Percentiles rank a stretch among this genome's conserved stretches.
phyloP scores from a whole-genome alignment of 306 rosid genomes.

The Pachyrhizus erosus region DNA sequence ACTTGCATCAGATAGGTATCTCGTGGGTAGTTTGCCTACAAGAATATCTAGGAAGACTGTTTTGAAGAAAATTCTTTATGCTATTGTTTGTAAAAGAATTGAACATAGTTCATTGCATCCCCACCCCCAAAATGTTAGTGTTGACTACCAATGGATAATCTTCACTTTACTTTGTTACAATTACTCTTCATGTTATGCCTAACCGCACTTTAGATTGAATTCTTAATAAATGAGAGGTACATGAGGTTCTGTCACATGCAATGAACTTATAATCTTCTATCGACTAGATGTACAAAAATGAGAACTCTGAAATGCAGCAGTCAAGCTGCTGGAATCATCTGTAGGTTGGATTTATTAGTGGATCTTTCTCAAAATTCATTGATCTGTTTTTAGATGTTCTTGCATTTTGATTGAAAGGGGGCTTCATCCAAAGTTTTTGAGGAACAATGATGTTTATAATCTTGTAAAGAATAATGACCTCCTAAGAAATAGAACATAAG shows the following conservation, averaged over 20 bases:
- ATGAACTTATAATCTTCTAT: background rate
- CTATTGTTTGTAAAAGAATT: background rate
- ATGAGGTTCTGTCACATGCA: background rate
- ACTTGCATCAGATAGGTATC: slow-evolving; percentile 76
- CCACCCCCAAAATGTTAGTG: background rate
- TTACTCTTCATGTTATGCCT: slow-evolving; percentile 13
- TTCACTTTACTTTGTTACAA: background rate
- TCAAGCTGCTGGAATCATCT: background rate
- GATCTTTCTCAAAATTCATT: slow-evolving; percentile 4
- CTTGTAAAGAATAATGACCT: slow-evolving; percentile 55
- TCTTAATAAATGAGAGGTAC: background rate
- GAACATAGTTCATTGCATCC: background rate
- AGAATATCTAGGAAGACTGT: slow-evolving; percentile 15
- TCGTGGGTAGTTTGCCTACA: slow-evolving; percentile 30
- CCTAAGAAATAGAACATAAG: slow-evolving; percentile 54
- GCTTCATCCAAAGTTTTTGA: slow-evolving; percentile 35
- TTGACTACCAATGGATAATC: background rate
- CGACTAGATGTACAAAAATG: background rate
- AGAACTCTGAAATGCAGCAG: slow-evolving; percentile 9
- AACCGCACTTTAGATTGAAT: background rate
- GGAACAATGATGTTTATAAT: slow-evolving; percentile 55
- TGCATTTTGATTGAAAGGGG: slow-evolving; percentile 20
- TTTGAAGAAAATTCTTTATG: slow-evolving; percentile 27
- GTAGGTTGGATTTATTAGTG: background rate
- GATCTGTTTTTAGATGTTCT: slow-evolving; percentile 6